These are phyloP conservation scores for Clavulina sp. DNA, from an alignment of 768 basidiomycete species.

Conservation along the genomic window DNA sequence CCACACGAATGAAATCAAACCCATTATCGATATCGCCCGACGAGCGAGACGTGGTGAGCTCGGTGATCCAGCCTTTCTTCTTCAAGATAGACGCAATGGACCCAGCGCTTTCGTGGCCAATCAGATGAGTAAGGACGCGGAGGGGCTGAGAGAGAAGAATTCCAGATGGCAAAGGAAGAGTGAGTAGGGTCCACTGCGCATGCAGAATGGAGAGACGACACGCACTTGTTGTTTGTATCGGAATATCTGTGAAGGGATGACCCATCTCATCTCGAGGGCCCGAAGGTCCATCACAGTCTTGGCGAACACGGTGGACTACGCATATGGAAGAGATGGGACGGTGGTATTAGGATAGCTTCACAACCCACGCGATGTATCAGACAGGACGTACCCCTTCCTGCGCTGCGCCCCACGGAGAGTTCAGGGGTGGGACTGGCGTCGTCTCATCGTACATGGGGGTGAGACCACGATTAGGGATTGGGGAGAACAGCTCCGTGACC, in stretches of 20 bases:
- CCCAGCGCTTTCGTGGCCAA: slow-evolving; percentile 87
- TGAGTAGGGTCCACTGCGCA: slow-evolving; percentile 19
- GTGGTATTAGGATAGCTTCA: neutral
- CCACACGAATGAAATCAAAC: slow-evolving; percentile 80
- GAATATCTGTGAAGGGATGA: slow-evolving; percentile 10
- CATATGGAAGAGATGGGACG: slow-evolving; percentile 6
- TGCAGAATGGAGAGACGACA: neutral
- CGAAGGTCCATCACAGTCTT: slow-evolving; percentile 83
- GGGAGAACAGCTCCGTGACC: slow-evolving; percentile 50
- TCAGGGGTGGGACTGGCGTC: slow-evolving; percentile 45
- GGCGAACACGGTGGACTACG: slow-evolving; percentile 63
- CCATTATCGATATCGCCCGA: slow-evolving; percentile 46
- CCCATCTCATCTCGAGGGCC: slow-evolving; percentile 55
- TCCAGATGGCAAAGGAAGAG: slow-evolving; percentile 64
- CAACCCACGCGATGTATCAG: slow-evolving; percentile 9
- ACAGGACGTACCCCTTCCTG: slow-evolving; percentile 45
- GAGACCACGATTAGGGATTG: slow-evolving; percentile 43
- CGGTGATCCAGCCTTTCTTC: slow-evolving; percentile 69
- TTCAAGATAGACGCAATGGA: slow-evolving; percentile 85
- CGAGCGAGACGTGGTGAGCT: slow-evolving; percentile 51
- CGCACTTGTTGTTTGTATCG: slow-evolving; percentile 9
- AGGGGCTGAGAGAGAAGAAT: slow-evolving; percentile 66
- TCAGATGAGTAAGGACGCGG: slow-evolving; percentile 56
- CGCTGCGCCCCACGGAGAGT: slow-evolving; percentile 59
- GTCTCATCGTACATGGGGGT: slow-evolving; percentile 3